phyloP scores from a whole-genome alignment of 2,329 filamentous ascomycete genomes.

The Zasmidium citrigriseum region DNA sequence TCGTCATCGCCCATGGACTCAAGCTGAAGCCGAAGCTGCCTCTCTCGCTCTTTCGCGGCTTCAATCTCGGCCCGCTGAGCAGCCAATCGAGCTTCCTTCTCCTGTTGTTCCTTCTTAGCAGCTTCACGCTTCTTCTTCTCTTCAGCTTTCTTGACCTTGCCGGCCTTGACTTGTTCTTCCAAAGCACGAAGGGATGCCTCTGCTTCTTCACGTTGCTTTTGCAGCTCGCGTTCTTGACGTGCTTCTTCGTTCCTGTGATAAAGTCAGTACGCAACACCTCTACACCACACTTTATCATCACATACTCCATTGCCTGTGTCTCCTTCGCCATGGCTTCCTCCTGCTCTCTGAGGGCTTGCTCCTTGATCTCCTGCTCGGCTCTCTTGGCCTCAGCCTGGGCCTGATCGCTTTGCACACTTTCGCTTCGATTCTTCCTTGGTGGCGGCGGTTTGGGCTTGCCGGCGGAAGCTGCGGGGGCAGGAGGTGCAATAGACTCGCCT shows the following conservation, averaged over 20 bases:
- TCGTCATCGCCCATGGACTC: constrained; percentile 76
- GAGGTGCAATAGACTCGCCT: constrained; percentile 69
- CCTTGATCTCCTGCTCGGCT: constrained; percentile 57
- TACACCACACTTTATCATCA: constrained; percentile 31
- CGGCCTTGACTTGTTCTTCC: constrained; percentile 89
- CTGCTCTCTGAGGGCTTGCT: constrained; percentile 63
- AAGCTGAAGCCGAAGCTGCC: constrained; percentile 84
- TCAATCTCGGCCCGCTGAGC: constrained; percentile 90
- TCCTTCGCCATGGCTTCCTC: constrained; percentile 75
- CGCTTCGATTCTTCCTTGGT: constrained; percentile 67
- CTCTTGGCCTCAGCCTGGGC: constrained; percentile 59
- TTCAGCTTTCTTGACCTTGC: constrained; percentile 94
- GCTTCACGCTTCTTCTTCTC: constrained; percentile 93
- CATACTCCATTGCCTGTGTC: constrained; percentile 80
- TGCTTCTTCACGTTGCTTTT: constrained; percentile 76
- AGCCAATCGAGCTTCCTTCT: constrained; percentile 82
- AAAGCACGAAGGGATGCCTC: constrained; percentile 82
- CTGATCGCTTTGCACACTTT: constrained; percentile 59
- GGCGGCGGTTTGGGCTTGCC: constrained; percentile 57
- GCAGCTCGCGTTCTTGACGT: constrained; percentile 77
- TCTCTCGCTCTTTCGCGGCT: constrained; percentile 83
- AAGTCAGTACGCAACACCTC: constrained; percentile 28
- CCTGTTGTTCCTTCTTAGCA: constrained; percentile 79
- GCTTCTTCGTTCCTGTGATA: constrained; percentile 67
- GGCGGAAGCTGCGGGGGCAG: constrained; percentile 48